Conservation (phyloP, 176 grass and related monocot genomes). For the Eremochloa ophiuroides region DNA sequence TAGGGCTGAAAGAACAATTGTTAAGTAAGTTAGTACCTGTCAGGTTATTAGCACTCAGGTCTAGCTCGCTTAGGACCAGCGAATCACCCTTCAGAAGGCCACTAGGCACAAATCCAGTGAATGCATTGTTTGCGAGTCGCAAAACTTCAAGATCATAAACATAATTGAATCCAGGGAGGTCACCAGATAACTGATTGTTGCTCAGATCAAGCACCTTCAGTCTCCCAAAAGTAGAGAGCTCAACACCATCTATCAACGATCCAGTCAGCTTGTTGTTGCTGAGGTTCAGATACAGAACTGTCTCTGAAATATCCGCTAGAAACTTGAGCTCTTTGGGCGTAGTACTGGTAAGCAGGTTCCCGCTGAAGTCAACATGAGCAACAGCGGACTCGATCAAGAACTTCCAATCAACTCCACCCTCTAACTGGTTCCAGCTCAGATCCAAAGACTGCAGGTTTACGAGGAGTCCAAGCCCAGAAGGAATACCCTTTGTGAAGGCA, state of each 20-base stretch:
- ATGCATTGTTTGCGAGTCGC: constrained; percentile 73
- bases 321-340: constrained; percentile 81
- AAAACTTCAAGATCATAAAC: constrained; percentile 96
- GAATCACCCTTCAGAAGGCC: constrained; percentile 95
- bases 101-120: constrained; percentile 85
- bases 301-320: constrained; percentile 86
- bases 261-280: constrained; percentile 85
- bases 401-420: constrained; percentile 88
- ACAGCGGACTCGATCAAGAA: constrained; percentile 81
- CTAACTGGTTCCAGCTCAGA: constrained; percentile 86
- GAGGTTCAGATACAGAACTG: constrained; percentile 77
- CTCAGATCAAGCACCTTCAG: constrained; percentile 96
- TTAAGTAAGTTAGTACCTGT: constrained; percentile 51
- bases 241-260: constrained; percentile 78
- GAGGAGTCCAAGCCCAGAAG: constrained; percentile 62
- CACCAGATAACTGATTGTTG: constrained; percentile 76
- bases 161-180: constrained; percentile 99
- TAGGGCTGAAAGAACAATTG: background rate
- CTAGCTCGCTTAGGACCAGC: constrained; percentile 81
- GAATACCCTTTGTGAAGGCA: constrained; percentile 75
- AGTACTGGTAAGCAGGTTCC: constrained; percentile 71
- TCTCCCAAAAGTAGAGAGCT: constrained; percentile 86
- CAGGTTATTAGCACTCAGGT: constrained; percentile 90
- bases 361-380: constrained; percentile 87
- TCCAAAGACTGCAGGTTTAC: constrained; percentile 68